Conservation (phyloP, 345 rosid genomes). For the Alliaria petiolata region DNA sequence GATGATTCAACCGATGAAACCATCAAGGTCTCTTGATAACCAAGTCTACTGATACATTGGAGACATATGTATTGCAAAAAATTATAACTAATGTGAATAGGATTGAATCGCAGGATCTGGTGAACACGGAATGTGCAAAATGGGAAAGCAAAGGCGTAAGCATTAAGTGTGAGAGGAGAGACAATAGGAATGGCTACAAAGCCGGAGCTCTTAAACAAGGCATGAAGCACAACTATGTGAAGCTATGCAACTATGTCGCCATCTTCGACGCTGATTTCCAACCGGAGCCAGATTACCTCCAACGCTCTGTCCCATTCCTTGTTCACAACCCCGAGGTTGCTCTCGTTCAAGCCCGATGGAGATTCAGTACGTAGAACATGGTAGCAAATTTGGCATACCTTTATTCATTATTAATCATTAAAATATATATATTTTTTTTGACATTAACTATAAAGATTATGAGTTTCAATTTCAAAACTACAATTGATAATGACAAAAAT, state of each 20-base stretch:
- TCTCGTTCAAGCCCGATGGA: constrained; percentile 58
- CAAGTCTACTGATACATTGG: neutral
- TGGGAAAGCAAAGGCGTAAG: constrained; percentile 32
- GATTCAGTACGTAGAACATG: constrained; percentile 40
- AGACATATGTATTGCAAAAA: neutral
- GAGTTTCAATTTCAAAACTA: neutral
- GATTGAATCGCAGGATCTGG: constrained; percentile 18
- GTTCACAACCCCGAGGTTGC: constrained; percentile 40
- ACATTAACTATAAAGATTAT: neutral
- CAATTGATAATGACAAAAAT: neutral
- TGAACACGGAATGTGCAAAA: constrained; percentile 24
- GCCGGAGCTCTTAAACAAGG: constrained; percentile 58
- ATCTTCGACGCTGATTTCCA: constrained; percentile 58
- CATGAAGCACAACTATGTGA: constrained; percentile 50
- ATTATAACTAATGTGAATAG: neutral
- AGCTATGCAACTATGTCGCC: constrained; percentile 38
- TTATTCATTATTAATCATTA: neutral
- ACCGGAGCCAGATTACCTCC: constrained; percentile 47
- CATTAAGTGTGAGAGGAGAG: constrained; percentile 38
- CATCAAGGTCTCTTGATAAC: constrained; percentile 40
- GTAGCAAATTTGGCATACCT: neutral
- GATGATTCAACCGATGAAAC: constrained; percentile 60
- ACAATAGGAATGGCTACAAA: constrained; percentile 53
- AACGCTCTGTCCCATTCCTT: constrained; percentile 44
- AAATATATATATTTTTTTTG: too few species aligned